A percentile compares a stretch with the other conserved stretches of the same genome.
These are phyloP conservation scores for Magnaporthiopsis poae DNA, from an alignment of 2,329 filamentous ascomycete species.

Conservation along the genomic window DNA sequence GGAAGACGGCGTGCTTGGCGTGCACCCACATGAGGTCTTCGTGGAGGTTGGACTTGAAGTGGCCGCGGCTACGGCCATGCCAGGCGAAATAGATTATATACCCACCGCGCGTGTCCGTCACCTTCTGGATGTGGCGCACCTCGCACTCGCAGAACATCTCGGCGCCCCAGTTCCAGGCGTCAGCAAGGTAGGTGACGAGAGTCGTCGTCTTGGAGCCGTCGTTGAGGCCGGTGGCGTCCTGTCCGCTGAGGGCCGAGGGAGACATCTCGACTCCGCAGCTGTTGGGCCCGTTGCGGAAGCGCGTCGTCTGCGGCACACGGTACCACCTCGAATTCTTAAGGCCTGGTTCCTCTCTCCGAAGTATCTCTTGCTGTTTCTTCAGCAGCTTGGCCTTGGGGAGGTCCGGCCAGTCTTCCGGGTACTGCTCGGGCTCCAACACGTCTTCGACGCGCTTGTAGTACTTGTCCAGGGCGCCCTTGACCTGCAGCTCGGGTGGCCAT, in stretches of 20 bases:
- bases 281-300: conserved; percentile 52
- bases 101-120: conserved; percentile 35
- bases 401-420: conserved; percentile 47
- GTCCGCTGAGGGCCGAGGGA: conserved; percentile 48
- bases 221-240: conserved; percentile 55
- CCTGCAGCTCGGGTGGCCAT: conserved; percentile 51
- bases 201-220: conserved; percentile 60
- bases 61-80: conserved; percentile 48
- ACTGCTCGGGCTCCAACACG: conserved; percentile 49
- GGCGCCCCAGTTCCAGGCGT: conserved; percentile 64
- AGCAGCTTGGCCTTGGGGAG: conserved; percentile 50
- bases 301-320: conserved; percentile 51
- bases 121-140: conserved; percentile 51
- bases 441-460: conserved; percentile 47
- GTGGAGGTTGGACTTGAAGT: conserved; percentile 44
- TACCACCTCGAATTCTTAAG: conserved; percentile 43
- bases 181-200: conserved; percentile 55
- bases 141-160: conserved; percentile 63
- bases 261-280: conserved; percentile 56
- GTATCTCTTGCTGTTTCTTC: conserved; percentile 42
- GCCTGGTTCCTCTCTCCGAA: conserved; percentile 17
- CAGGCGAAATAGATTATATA: conserved; percentile 57
- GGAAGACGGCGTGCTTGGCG: conserved; percentile 54
- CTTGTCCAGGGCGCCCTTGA: conserved; percentile 31
- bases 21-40: conserved; percentile 58